phyloP scores from a whole-genome alignment of 2,329 filamentous ascomycete genomes.

The Pseudogymnoascus sp. region DNA sequence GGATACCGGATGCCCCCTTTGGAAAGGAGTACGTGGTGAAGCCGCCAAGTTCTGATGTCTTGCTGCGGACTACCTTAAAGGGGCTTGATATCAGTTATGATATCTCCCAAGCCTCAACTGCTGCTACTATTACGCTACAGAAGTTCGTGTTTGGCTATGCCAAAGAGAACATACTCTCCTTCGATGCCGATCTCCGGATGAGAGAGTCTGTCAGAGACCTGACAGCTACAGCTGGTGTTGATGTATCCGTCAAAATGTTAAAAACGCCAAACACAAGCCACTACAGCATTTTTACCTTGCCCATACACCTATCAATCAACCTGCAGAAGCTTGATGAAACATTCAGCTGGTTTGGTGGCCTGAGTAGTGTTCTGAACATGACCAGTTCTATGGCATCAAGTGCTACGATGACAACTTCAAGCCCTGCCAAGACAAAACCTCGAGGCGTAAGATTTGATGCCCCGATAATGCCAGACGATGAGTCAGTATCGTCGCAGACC shows the following conservation, averaged over 20 bases:
- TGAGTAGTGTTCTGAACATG: constrained; percentile 85
- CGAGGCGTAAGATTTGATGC: constrained; percentile 53
- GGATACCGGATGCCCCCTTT: constrained; percentile 13
- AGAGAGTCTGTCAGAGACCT: constrained; percentile 50
- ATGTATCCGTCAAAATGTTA: constrained; percentile 46
- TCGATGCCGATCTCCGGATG: constrained; percentile 49
- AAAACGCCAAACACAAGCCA: constrained; percentile 37
- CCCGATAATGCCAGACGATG: constrained; percentile 25
- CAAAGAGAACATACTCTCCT: constrained; percentile 53
- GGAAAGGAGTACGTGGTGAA: constrained; percentile 4
- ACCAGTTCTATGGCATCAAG: constrained; percentile 75
- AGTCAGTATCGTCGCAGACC: constrained; percentile 24
- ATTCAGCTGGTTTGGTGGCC: constrained; percentile 78
- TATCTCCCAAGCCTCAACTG: constrained; percentile 15
- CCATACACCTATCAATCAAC: constrained; percentile 67
- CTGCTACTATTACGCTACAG: constrained; percentile 32
- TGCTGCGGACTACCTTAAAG: constrained; percentile 22
- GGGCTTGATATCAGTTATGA: constrained; percentile 21
- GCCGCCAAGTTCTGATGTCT: constrained; percentile 20
- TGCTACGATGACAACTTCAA: constrained; percentile 40
- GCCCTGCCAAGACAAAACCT: constrained; percentile 34
- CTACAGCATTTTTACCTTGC: constrained; percentile 65
- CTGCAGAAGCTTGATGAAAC: constrained; percentile 76
- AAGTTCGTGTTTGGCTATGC: constrained; percentile 56
- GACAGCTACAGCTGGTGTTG: constrained; percentile 47